Evolutionary conservation across 2,329 filamentous ascomycete genomes (phyloP).

Genomic region (Sarocladiaceae sp.): DNA sequence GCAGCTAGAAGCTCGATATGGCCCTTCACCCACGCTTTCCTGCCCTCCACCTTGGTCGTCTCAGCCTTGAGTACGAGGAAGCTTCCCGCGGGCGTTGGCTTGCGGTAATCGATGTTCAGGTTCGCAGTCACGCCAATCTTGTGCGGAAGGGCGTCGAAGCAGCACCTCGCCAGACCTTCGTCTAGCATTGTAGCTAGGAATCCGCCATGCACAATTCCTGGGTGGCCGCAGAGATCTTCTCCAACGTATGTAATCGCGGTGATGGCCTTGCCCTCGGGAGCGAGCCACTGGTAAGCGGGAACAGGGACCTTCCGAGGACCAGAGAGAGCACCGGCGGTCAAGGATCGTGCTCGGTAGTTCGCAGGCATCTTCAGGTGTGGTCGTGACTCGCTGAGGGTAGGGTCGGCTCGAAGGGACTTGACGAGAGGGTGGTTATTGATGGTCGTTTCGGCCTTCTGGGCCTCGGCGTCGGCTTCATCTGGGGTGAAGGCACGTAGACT

Average conservation of each 20-base stretch:
- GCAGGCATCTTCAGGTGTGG: slow-evolving; percentile 84
- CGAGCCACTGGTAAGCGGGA: slow-evolving; percentile 74
- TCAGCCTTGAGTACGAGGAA: slow-evolving; percentile 75
- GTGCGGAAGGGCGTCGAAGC: slow-evolving; percentile 82
- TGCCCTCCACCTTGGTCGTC: slow-evolving; percentile 81
- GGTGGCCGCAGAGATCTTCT: slow-evolving; percentile 78
- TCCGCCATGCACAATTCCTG: slow-evolving; percentile 86
- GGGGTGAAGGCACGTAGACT: slow-evolving; percentile 63
- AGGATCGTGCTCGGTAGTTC: slow-evolving; percentile 63
- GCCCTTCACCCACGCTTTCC: slow-evolving; percentile 93
- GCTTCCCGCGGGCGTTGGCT: slow-evolving; percentile 69
- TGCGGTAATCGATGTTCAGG: slow-evolving; percentile 77
- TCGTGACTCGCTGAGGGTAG: slow-evolving; percentile 68
- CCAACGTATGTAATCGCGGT: slow-evolving; percentile 77
- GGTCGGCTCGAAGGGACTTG: slow-evolving; percentile 60
- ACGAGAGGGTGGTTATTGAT: slow-evolving; percentile 76
- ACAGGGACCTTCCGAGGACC: slow-evolving; percentile 74
- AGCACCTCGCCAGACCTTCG: slow-evolving; percentile 83
- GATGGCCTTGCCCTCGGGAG: slow-evolving; percentile 63
- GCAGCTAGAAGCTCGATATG: slow-evolving; percentile 72
- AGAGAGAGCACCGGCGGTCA: slow-evolving; percentile 76
- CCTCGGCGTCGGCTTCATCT: slow-evolving; percentile 41
- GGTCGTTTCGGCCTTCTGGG: slow-evolving; percentile 61
- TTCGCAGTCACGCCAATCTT: slow-evolving; percentile 84
- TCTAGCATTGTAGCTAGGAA: slow-evolving; percentile 89